Base-by-base conservation (phyloP, 805 yeast species). In the Schwanniomyces sp. region DNA sequence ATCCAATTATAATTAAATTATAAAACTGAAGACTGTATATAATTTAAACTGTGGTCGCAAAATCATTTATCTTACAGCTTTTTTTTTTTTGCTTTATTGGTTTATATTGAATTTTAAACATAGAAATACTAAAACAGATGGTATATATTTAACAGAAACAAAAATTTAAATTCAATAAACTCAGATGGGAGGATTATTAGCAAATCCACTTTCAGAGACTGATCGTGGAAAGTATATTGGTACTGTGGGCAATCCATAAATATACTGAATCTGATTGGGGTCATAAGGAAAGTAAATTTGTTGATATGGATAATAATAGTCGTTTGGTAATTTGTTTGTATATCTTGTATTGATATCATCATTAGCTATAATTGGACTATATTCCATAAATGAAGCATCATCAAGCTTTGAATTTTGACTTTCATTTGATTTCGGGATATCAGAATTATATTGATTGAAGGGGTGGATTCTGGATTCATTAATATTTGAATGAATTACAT, bases 291-390 rank as follows among this genome's bases (percentile, higher is more conserved):
- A 51, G 38, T 52, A 58, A 36, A 63, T 63, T 41, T 63, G 65
- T 26, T 67, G 66, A 40, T 59, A 56, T 28, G 65, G 56, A 41
- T 62, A 62, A 48, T 62, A 68, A 46, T 54, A 63, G 39, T 57
- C 63, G 24, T 63, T 51, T 7, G 64, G 55, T 12, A n/a, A 11
- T 5, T 63, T 54, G 24, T 64, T 60, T 12, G 61, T 34, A 18
- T 42, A 34, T 4, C 37, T 44, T 21, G 61, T 5, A 47, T 63
- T 56, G 5, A 61, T 40, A 34, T 41, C 38, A 8, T 50, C 41
- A 16, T 39, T 26, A 2, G 41, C 43, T 14, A 48, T 50, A 10
- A 46, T 44, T 3, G 62, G 61, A 17, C 53, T 47, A 42, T 58
- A 58, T 43, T 53, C 55, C 40, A 50, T 55, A 40, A 55, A 55